Percentiles rank a stretch among this genome's conserved stretches.
Conservation (phyloP, 208 protist species). For the Angomonas ambiguus region DNA sequence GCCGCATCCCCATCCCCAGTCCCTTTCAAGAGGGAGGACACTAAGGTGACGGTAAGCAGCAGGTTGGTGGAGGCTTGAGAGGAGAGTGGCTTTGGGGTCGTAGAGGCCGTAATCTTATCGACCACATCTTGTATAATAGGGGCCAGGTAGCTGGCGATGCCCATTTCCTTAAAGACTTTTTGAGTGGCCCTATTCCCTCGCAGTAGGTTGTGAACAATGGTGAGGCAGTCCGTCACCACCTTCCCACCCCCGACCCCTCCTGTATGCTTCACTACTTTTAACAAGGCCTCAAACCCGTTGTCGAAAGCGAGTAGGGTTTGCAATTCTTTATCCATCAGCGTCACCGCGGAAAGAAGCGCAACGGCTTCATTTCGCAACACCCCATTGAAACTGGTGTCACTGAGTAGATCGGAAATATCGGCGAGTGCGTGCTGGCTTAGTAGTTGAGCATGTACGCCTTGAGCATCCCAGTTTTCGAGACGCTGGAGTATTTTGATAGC, state of each 20-base stretch:
- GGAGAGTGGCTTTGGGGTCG: background rate
- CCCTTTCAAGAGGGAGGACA: constrained; percentile 46
- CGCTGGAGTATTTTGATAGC: constrained; percentile 57
- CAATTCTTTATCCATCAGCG: constrained; percentile 57
- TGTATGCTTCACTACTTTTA: constrained; percentile 44
- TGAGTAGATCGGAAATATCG: constrained; percentile 52
- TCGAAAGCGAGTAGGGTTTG: constrained; percentile 80
- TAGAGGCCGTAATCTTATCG: background rate
- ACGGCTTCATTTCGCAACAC: constrained; percentile 44
- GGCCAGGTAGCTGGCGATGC: constrained; percentile 44
- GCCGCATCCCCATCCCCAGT: constrained; percentile 26
- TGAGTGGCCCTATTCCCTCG: constrained; percentile 76
- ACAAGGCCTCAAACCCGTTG: constrained; percentile 76
- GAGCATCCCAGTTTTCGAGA: constrained; percentile 58
- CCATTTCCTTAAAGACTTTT: constrained; percentile 84
- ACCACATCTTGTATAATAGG: constrained; percentile 29
- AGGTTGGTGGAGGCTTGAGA: constrained; percentile 5
- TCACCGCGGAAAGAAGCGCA: constrained; percentile 56
- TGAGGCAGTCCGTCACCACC: constrained; percentile 69
- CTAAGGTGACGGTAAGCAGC: background rate
- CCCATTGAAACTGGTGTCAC: constrained; percentile 41
- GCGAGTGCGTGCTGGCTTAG: constrained; percentile 55
- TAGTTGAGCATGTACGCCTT: constrained; percentile 42
- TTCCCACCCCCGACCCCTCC: constrained; percentile 48
- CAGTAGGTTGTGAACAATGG: constrained; percentile 80